Conservation (phyloP, 2,329 filamentous ascomycete species). For the Blastomyces percursus region DNA sequence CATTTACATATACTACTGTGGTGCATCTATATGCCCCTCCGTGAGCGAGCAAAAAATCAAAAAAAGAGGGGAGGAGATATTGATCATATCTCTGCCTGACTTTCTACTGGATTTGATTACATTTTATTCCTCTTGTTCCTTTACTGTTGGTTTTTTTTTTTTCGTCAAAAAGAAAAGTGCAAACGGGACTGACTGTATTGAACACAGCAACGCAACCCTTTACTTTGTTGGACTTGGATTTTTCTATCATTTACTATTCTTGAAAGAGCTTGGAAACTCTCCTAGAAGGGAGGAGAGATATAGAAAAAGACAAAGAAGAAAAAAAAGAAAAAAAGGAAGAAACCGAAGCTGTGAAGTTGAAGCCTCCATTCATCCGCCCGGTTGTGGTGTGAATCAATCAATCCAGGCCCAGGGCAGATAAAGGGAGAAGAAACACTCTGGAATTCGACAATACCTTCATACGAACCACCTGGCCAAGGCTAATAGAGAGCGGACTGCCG, state of each 20-base stretch:
- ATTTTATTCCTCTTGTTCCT: background rate
- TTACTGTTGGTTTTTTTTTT: background rate
- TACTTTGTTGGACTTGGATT: too few relatives aligned
- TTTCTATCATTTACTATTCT: background rate
- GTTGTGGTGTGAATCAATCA: background rate
- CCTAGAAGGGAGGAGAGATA: too few relatives aligned
- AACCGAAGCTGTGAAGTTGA: background rate
- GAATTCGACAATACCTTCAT: background rate
- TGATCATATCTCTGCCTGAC: background rate
- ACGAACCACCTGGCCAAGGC: background rate
- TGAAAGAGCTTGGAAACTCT: background rate
- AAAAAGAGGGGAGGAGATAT: background rate
- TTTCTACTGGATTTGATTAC: background rate
- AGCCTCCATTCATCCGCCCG: background rate
- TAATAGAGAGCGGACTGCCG: background rate
- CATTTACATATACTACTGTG: background rate
- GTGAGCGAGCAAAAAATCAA: background rate
- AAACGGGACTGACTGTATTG: too few relatives aligned
- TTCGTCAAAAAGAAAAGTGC: background rate
- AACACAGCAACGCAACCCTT: too few relatives aligned
- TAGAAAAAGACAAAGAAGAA: background rate
- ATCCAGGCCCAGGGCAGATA: background rate
- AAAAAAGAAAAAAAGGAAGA: background rate
- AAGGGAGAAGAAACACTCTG: background rate
- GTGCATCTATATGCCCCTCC: background rate